phyloP scores from a whole-genome alignment of 768 basidiomycete genomes.

The Trametes cubensis region DNA sequence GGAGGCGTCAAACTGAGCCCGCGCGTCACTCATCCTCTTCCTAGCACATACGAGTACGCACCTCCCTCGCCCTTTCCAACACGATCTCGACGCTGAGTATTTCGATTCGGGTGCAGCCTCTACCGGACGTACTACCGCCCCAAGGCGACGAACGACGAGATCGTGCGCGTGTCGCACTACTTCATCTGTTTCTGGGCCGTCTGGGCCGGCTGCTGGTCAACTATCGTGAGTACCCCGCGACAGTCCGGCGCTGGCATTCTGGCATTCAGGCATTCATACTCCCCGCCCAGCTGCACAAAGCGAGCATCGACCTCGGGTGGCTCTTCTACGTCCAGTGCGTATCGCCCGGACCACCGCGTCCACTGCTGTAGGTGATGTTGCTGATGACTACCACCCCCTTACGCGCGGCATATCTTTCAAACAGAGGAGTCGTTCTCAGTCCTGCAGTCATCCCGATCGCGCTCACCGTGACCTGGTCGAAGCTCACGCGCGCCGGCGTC shows the following conservation, averaged over 20 bases:
- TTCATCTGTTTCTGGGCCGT: conserved; percentile 40
- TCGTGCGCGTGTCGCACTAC: conserved; percentile 39
- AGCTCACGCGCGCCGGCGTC: conserved; percentile 44
- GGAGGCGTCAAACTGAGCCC: not conserved
- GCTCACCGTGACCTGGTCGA: conserved; percentile 50
- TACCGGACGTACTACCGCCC: conserved; percentile 40
- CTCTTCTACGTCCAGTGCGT: conserved; percentile 52
- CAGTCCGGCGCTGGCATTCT: too few relatives aligned
- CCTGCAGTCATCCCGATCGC: conserved; percentile 55
- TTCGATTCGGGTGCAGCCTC: conserved; percentile 23
- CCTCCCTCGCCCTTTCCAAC: not conserved
- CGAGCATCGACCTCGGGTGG: conserved; percentile 50
- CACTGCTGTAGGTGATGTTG: too few relatives aligned
- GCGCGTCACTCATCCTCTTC: not conserved
- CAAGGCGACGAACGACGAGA: conserved; percentile 36
- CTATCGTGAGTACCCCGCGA: conserved; percentile 34
- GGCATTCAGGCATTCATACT: too few relatives aligned
- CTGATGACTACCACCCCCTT: too few relatives aligned
- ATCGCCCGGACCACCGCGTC: too few relatives aligned
- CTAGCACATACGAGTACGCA: conserved; percentile 50
- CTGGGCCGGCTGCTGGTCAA: conserved; percentile 42
- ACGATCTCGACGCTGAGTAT: not conserved
- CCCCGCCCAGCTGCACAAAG: conserved; percentile 43
- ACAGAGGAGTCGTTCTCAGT: conserved; percentile 52
- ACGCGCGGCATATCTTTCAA: too few relatives aligned